Percentiles rank a stretch among this genome's conserved stretches.
phyloP scores from a whole-genome alignment of 345 rosid species.

The Theobroma cacao region DNA sequence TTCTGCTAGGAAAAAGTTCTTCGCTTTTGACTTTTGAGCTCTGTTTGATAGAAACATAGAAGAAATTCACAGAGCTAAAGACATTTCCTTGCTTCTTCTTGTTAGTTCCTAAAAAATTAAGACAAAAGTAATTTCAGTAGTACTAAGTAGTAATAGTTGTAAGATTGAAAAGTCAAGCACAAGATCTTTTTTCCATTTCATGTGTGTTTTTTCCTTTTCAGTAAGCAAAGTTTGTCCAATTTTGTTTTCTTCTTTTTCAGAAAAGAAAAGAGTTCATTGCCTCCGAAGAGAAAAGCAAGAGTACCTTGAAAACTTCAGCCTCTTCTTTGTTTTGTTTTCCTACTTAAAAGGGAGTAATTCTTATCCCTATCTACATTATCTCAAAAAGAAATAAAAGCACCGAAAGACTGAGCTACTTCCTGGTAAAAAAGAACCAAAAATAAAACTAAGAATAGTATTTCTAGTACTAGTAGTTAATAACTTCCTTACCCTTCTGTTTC shows the following conservation, averaged over 20 bases:
- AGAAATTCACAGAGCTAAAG: not conserved
- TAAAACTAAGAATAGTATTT: not conserved
- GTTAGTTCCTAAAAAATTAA: not conserved
- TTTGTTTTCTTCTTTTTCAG: no score
- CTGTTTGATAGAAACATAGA: not conserved
- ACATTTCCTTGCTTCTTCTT: not conserved
- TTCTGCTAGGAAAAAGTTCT: not conserved
- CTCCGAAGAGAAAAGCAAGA: not conserved
- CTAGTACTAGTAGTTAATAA: no score
- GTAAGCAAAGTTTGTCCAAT: not conserved
- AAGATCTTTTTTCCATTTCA: no score
- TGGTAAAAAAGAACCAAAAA: not conserved
- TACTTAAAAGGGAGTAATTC: not conserved
- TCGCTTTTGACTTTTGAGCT: not conserved
- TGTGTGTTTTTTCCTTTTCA: not conserved
- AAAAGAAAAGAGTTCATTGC: not conserved
- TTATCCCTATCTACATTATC: not conserved
- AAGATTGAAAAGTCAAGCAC: not conserved
- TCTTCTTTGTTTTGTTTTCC: not conserved
- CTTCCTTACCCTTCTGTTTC: not conserved
- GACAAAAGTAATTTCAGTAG: not conserved
- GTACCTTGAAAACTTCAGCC: not conserved
- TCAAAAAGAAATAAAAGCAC: not conserved
- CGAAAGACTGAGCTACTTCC: not conserved
- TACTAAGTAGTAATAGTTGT: no score